Evolutionary conservation across 1,284 basidiomycete species (phyloP).

Genomic region (Rhizoctonia solani): DNA sequence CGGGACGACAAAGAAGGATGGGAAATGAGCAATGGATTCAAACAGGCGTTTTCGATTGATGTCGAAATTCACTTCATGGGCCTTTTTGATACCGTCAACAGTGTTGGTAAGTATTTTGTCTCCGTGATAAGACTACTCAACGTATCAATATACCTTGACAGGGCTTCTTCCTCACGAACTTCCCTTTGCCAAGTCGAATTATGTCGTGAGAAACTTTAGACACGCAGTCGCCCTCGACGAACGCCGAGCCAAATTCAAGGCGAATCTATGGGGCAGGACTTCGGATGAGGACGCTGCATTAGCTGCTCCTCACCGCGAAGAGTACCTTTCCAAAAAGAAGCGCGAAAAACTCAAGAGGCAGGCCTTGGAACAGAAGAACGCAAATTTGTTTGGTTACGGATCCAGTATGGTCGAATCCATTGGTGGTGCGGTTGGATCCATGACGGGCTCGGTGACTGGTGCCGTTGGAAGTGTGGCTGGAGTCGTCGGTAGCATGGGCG

Average conservation of each 20-base stretch:
- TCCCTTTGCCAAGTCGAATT: constrained; percentile 65
- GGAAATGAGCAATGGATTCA: constrained; percentile 39
- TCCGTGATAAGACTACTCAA: too few relatives aligned
- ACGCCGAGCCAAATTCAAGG: constrained; percentile 63
- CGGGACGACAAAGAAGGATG: constrained; percentile 38
- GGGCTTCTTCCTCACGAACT: constrained; percentile 59
- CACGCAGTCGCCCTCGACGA: constrained; percentile 72
- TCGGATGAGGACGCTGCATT: constrained; percentile 24
- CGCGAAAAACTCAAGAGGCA: constrained; percentile 11
- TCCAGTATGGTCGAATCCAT: constrained; percentile 2
- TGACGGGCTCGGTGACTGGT: too few relatives aligned
- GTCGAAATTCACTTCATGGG: constrained; percentile 40
- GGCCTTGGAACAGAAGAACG: background rate
- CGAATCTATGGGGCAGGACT: constrained; percentile 48
- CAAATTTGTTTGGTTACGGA: background rate
- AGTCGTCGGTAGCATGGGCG: too few relatives aligned
- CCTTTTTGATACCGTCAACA: constrained; percentile 39
- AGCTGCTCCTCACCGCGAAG: constrained; percentile 24
- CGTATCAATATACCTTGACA: too few relatives aligned
- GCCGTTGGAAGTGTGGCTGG: too few relatives aligned
- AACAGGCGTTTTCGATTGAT: constrained; percentile 37
- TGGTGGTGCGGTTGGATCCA: background rate
- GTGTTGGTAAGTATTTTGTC: constrained; percentile 38
- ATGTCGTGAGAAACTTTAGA: constrained; percentile 61
- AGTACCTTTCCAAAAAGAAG: constrained; percentile 16